These are phyloP conservation scores for Daldinia caldariorum DNA, from an alignment of 495 filamentous ascomycete genomes.

Conservation along the genomic window DNA sequence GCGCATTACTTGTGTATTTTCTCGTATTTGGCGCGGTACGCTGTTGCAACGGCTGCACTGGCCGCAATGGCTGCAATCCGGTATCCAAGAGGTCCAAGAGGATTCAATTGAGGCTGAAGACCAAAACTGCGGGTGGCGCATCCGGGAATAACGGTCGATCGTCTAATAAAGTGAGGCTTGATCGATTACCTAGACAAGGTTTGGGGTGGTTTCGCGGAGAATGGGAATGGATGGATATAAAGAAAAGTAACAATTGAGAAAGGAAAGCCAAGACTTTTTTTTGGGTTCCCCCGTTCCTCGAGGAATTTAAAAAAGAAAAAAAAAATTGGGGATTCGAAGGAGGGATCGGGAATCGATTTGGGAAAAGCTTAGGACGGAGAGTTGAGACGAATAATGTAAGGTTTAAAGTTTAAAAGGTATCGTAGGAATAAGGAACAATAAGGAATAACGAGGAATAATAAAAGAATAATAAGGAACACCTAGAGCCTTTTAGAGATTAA, in stretches of 20 bases:
- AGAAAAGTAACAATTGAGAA: conserved; percentile 28
- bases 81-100: conserved; percentile 23
- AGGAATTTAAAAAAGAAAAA: conserved; percentile 13
- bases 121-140: conserved; percentile 39
- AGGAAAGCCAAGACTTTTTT: conserved; percentile 42
- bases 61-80: conserved; percentile 6
- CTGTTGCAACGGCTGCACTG: not conserved
- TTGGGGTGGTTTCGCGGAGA: conserved; percentile 19
- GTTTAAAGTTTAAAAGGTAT: not conserved
- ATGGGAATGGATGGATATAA: conserved; percentile 46
- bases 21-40: not conserved
- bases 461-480: not conserved
- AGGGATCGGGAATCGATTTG: conserved; percentile 5
- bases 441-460: not conserved
- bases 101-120: conserved; percentile 47
- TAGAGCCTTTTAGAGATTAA: no score
- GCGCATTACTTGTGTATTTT: conserved; percentile 38
- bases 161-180: conserved; percentile 32
- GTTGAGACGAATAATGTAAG: not conserved
- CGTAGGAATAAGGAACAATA: not conserved
- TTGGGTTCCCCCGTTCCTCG: not conserved
- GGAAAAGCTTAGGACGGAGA: not conserved
- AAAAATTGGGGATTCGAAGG: conserved; percentile 27
- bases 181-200: conserved; percentile 41
- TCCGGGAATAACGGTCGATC: conserved; percentile 43